Conservation (phyloP, 768 basidiomycete species). For the Xerocomellus intermedius region DNA sequence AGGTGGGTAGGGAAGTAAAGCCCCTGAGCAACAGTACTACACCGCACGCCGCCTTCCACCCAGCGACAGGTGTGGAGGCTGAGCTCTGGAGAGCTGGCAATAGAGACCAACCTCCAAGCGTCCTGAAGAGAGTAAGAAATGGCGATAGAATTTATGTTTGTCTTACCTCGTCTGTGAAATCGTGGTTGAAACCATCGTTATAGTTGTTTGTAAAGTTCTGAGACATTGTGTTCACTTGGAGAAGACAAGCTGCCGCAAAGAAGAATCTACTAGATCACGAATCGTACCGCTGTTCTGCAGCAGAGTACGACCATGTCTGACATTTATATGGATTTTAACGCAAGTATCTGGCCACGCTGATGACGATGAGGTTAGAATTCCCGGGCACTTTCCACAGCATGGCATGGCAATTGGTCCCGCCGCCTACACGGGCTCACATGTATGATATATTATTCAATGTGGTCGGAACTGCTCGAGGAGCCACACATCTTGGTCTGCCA, state of each 20-base stretch:
- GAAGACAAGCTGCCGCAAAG: background rate
- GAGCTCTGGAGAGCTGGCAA: conserved; percentile 30
- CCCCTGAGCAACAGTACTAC: conserved; percentile 18
- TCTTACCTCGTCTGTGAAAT: conserved; percentile 31
- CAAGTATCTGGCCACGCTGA: background rate
- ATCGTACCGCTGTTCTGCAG: conserved; percentile 1
- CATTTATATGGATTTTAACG: conserved; percentile 21
- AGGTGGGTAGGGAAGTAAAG: conserved; percentile 16
- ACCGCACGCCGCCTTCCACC: conserved; percentile 14
- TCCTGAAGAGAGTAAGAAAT: conserved; percentile 21
- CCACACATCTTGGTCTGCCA: conserved; percentile 8
- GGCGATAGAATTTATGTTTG: background rate
- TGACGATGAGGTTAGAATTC: background rate
- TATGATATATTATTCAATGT: conserved; percentile 15
- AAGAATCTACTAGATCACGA: background rate
- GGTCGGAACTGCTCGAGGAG: conserved; percentile 2
- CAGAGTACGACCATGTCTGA: background rate
- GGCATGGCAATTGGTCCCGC: conserved; percentile 22
- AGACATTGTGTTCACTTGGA: conserved; percentile 16
- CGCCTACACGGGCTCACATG: conserved; percentile 11
- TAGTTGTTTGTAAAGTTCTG: conserved; percentile 10
- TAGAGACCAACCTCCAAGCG: conserved; percentile 22
- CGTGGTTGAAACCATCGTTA: conserved; percentile 27
- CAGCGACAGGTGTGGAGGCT: conserved; percentile 25
- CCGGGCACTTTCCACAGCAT: conserved; percentile 22